Base-by-base conservation (phyloP, 768 basidiomycete species). In the Auricularia sp. region DNA sequence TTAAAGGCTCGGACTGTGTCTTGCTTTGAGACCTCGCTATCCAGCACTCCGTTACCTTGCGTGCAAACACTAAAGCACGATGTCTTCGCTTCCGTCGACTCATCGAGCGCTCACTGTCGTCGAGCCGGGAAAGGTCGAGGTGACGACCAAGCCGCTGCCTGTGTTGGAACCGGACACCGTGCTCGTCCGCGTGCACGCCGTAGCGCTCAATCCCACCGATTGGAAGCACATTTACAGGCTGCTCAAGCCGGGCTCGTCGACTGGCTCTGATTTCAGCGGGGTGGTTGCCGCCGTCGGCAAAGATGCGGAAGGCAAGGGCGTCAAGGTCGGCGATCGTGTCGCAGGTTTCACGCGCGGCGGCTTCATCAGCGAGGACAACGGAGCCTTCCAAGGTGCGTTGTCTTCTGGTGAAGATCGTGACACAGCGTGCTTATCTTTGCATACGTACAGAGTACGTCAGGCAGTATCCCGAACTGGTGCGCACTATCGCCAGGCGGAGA, bases 211-310 rank as follows among this genome's bases (percentile, higher is more conserved):
- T 60, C 69, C 69, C 3, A 68, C 67, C 16, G 67, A 68, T 42
- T 68, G 67, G 67, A 68, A 69, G 68, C 68, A 68, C 36, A 39
- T 70, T 33, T 64, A 66, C 39, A 16, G 36, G n/a, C 56, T 67
- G 5, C 65, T 69, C 8, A 64, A 67, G 43, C 66, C 67, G 16
- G 68, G 67, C 12, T 43, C 60, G 51, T 66, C 67, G 12, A 56
- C 65, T 3, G 69, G 69, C 11, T 66, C 63, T 47, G 68, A 69
- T 51, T 70, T 70, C 64, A 67, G 69, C 21, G 69, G 69, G 18
- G 69, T 68, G 59, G 63, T 69, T 43, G 67, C 64, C 11, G 64
- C 70, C n/a, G 36, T 69, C 42, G 69, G 69, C 3, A 61, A 39
- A 6, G 62, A 66, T 14, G 69, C 65, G n/a, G 54, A 61, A 29